Conservation (phyloP, 1,284 basidiomycete species). For the Pseudozyma thailandica region DNA sequence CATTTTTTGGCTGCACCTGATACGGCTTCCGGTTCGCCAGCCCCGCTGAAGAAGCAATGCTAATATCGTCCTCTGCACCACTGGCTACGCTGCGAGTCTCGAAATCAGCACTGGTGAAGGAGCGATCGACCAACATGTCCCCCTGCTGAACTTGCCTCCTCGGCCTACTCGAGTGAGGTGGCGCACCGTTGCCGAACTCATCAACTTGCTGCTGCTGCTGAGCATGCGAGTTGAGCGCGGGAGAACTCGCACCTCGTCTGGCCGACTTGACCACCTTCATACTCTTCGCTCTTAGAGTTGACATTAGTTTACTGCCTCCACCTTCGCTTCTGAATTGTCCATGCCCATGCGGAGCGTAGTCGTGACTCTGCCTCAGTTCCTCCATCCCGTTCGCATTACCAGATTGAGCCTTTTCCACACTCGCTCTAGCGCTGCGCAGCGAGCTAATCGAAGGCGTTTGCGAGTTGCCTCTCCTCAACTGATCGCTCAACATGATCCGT, state of each 20-base stretch:
- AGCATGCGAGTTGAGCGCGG: conserved; percentile 16
- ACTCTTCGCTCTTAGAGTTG: conserved; percentile 41
- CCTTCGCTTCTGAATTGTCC: conserved; percentile 29
- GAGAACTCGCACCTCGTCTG: conserved; percentile 21
- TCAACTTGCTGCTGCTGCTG: too few relatives aligned
- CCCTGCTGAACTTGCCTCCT: conserved; percentile 19
- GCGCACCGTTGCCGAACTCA: conserved; percentile 3
- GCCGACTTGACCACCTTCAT: conserved; percentile 38
- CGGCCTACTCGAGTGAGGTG: too few relatives aligned
- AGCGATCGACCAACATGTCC: conserved; percentile 23
- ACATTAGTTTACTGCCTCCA: conserved; percentile 36
- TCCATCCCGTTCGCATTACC: neutral
- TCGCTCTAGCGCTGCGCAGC: conserved; percentile 15
- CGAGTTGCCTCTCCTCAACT: conserved; percentile 24
- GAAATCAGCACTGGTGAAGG: conserved; percentile 55
- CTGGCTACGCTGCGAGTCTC: conserved; percentile 52
- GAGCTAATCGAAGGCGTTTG: conserved; percentile 19
- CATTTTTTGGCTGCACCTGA: conserved; percentile 7
- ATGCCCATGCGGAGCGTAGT: conserved; percentile 7
- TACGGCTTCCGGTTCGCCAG: neutral
- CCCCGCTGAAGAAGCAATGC: neutral
- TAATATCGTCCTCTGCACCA: conserved; percentile 20
- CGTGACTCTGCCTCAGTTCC: neutral
- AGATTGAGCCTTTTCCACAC: conserved; percentile 10
- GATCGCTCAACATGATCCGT: conserved; percentile 47